Evolutionary conservation across 148 eudicot genomes (phyloP).

Genomic region (Vaccinium myrtillus): DNA sequence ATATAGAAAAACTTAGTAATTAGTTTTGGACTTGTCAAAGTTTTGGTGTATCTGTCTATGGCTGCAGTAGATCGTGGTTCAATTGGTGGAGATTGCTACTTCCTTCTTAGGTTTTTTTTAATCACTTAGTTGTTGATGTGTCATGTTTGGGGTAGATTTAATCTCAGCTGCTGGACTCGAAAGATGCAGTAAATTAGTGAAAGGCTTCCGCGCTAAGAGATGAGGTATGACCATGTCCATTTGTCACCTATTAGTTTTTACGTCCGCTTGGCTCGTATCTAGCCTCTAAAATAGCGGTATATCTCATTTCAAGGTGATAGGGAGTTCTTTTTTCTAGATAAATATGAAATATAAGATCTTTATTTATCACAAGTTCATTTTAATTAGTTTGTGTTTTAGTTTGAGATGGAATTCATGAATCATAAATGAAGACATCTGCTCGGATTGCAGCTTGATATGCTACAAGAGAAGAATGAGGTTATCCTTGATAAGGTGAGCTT

Average conservation of each 20-base stretch:
- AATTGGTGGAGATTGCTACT: too few relatives aligned
- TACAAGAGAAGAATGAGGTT: slow-evolving; percentile 89
- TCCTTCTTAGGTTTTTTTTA: background rate
- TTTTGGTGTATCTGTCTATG: background rate
- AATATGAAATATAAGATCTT: background rate
- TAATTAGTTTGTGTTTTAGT: background rate
- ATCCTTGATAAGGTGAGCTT: slow-evolving; percentile 67
- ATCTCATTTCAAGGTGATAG: background rate
- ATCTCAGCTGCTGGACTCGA: slow-evolving; percentile 42
- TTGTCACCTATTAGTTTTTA: background rate
- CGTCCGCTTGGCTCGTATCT: background rate
- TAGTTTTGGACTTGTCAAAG: too few relatives aligned
- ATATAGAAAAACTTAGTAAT: too few relatives aligned
- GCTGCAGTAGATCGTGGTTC: too few relatives aligned
- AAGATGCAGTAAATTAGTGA: slow-evolving; percentile 59
- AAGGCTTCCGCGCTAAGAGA: slow-evolving; percentile 86
- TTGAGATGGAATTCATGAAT: background rate
- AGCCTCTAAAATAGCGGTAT: slow-evolving; percentile 2
- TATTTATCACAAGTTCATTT: background rate
- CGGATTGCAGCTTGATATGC: slow-evolving; percentile 85
- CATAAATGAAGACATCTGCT: slow-evolving; percentile 17
- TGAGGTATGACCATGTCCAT: slow-evolving; percentile 50
- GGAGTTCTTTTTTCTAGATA: too few relatives aligned
- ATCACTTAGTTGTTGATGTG: background rate
- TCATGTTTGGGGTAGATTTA: background rate